phyloP scores from a whole-genome alignment of 148 eudicot species.

The Linanthus parryae region DNA sequence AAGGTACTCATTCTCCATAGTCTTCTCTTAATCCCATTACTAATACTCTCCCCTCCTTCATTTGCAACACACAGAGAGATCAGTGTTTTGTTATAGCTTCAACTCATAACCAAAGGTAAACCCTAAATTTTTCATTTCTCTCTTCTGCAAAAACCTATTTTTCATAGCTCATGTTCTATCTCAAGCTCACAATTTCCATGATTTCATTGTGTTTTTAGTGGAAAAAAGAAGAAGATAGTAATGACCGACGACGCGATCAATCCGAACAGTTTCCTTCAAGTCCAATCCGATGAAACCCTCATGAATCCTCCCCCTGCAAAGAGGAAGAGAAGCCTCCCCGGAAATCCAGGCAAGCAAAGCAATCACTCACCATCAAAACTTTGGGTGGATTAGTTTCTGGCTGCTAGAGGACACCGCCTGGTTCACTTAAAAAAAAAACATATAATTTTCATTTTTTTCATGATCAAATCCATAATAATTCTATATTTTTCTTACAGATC shows the following conservation, averaged over 20 bases:
- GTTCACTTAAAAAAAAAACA: background rate
- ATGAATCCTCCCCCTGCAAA: slow-evolving; percentile 8
- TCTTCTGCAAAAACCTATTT: no score
- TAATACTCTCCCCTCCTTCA: background rate
- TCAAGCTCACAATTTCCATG: no score
- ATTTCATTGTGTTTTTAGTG: no score
- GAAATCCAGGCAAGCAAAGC: slow-evolving; percentile 6
- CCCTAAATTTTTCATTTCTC: background rate
- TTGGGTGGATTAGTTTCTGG: no score
- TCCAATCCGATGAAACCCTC: background rate
- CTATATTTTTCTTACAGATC: slow-evolving; percentile 39
- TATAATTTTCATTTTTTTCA: background rate
- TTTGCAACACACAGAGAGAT: slow-evolving; percentile 3
- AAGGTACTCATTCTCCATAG: slow-evolving; percentile 10
- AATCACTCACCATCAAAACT: no score
- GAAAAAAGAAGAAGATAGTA: no score
- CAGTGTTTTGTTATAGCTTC: no score
- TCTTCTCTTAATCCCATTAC: slow-evolving; percentile 1
- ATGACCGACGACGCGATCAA: slow-evolving; percentile 2
- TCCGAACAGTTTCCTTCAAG: background rate
- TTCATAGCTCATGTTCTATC: no score
- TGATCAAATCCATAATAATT: background rate
- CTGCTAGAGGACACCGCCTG: no score
- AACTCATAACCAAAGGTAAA: no score
- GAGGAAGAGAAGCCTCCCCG: slow-evolving; percentile 14